These are phyloP conservation scores for Leucosporidium creatinivorum DNA, from an alignment of 768 basidiomycete genomes.

Conservation along the genomic window DNA sequence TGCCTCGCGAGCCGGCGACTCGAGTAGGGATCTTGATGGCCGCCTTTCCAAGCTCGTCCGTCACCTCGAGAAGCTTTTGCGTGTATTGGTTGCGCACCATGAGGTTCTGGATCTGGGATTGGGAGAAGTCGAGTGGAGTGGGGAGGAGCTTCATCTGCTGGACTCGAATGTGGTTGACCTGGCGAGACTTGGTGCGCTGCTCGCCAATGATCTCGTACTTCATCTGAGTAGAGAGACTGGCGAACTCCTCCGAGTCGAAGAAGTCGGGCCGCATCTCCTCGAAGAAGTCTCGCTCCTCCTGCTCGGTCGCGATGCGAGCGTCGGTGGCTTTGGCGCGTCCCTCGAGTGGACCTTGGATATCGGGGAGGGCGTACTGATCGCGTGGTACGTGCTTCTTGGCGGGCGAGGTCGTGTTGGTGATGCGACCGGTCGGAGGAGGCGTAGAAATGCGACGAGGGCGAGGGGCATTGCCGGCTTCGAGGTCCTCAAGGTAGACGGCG, in stretches of 20 bases:
- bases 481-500: conserved; percentile 82
- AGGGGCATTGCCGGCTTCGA: conserved; percentile 46
- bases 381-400: conserved; percentile 44
- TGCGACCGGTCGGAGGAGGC: conserved; percentile 2
- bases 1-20: conserved; percentile 90
- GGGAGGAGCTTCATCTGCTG: conserved; percentile 80
- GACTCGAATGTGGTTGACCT: conserved; percentile 83
- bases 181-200: conserved; percentile 83
- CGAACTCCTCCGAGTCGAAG: conserved; percentile 80
- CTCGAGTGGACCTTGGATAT: conserved; percentile 56
- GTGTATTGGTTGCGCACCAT: conserved; percentile 82
- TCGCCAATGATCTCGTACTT: conserved; percentile 99
- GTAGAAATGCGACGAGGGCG: conserved; percentile 46
- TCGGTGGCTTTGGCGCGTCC: conserved; percentile 68
- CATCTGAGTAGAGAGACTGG: conserved; percentile 85
- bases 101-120: conserved; percentile 86
- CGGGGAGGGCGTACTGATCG: conserved; percentile 90
- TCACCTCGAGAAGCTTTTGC: conserved; percentile 83
- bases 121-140: conserved; percentile 91
- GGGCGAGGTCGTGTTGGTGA: conserved; percentile 35
- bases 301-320: conserved; percentile 90
- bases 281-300: conserved; percentile 84
- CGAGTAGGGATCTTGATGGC: conserved; percentile 76
- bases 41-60: conserved; percentile 66
- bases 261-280: conserved; percentile 94